Base-by-base conservation (phyloP, 2,329 filamentous ascomycete species). In the Onygena corvina region DNA sequence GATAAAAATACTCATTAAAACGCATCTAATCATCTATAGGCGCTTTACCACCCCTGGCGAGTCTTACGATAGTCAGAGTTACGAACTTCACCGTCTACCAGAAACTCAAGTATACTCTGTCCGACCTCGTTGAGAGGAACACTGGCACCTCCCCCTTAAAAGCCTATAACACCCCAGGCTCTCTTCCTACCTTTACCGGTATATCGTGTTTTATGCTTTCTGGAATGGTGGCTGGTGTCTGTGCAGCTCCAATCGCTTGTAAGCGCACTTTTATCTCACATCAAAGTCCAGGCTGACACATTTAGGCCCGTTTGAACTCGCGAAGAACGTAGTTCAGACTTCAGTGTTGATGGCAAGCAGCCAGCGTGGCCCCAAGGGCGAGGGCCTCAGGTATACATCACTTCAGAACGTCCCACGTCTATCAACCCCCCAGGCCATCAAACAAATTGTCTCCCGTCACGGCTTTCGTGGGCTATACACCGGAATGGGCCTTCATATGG, bases 281-380 rank as follows among this genome's bases (percentile, higher is more conserved):
- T 40, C 48, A 38, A 27, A 7, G 16, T 36, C 16, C 5, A 35
- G 25, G 16, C 35, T 14, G 4, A 47, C 49, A 48, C 3, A 23
- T 21, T 3, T 46, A 71, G 69, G 69, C 51, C 70, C 70, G 1
- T 70, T 72, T 47, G 70, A 72, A 59, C 57, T 71, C 29, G 66
- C 70, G 46, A 72, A 72, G 56, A 72, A 72, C 50, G 70, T 71
- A 3, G 68, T 71, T 12, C 70, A 72, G 55, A 71, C 70, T 6
- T 72, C 70, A 1, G 69, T 72, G 29, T 57, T 72, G 42, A 67
- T 72, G 52, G 45, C 25, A 14, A 47, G 31, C n/a, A 64, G 67
- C 6, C 64, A 69, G 33, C 61, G 67, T 27, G 60, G 65, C 30
- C 61, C 63, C 53, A 67, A 65, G 4, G 60, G 63, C 5, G 59